These are phyloP conservation scores for Cercospora citrullina DNA, from an alignment of 2,329 filamentous ascomycete species.

Conservation along the genomic window DNA sequence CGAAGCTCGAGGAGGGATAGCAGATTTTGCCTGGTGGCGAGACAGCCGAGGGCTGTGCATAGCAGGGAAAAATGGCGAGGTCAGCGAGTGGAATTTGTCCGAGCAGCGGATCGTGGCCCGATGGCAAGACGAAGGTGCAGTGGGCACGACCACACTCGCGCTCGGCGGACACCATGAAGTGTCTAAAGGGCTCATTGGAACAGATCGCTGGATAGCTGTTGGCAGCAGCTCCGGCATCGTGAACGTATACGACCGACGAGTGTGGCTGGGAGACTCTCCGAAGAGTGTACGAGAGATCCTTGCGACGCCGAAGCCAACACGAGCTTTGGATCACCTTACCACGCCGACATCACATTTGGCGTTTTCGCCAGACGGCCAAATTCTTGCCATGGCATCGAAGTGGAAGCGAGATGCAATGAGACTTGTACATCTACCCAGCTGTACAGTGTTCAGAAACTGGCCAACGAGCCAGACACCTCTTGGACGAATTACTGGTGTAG, in stretches of 20 bases:
- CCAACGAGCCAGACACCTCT: conserved; percentile 87
- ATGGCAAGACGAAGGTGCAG: conserved; percentile 88
- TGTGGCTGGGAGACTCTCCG: conserved; percentile 48
- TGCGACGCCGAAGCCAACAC: conserved; percentile 68
- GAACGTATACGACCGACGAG: conserved; percentile 85
- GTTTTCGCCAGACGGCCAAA: conserved; percentile 86
- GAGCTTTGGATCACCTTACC: conserved; percentile 79
- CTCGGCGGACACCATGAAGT: conserved; percentile 67
- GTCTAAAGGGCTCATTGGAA: conserved; percentile 62
- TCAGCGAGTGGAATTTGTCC: conserved; percentile 82
- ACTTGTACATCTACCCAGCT: conserved; percentile 85
- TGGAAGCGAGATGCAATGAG: conserved; percentile 87
- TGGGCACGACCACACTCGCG: conserved; percentile 78
- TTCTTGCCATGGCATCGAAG: conserved; percentile 80
- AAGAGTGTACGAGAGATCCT: conserved; percentile 49
- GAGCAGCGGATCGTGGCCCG: conserved; percentile 69
- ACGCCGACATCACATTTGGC: conserved; percentile 77
- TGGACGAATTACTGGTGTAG: conserved; percentile 69
- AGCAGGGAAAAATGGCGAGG: conserved; percentile 80
- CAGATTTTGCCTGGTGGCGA: conserved; percentile 92
- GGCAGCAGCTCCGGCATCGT: conserved; percentile 85
- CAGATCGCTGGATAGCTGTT: conserved; percentile 84
- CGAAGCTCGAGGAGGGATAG: conserved; percentile 78
- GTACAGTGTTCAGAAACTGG: conserved; percentile 96
- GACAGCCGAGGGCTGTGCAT: conserved; percentile 79